Conservation (phyloP, 768 basidiomycete species). For the Exidia glandulosa region DNA sequence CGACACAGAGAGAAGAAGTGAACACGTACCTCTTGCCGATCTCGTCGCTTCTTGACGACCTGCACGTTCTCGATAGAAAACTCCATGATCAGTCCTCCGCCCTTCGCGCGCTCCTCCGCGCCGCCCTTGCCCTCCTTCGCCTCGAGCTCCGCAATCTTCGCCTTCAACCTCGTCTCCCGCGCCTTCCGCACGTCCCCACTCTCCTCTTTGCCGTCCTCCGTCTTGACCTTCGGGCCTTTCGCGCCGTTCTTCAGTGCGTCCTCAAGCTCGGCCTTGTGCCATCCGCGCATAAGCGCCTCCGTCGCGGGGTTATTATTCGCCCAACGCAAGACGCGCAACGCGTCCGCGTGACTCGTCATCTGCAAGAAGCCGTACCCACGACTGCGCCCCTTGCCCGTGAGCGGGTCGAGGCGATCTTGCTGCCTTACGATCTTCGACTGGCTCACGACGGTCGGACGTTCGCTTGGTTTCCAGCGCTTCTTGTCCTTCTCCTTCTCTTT, state of each 20-base stretch:
- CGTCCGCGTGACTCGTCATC: slow-evolving; percentile 78
- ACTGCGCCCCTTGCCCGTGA: slow-evolving; percentile 78
- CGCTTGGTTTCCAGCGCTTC: slow-evolving; percentile 19
- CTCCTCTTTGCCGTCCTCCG: slow-evolving; percentile 21
- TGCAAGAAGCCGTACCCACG: slow-evolving; percentile 97
- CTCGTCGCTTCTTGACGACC: slow-evolving; percentile 67
- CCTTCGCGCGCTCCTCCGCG: slow-evolving; percentile 30
- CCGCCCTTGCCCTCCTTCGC: slow-evolving; percentile 20
- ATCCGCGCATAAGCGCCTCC: slow-evolving; percentile 51
- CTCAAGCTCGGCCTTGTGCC: slow-evolving; percentile 77
- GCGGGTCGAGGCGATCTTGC: slow-evolving; percentile 74
- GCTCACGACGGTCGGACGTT: slow-evolving; percentile 45
- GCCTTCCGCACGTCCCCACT: slow-evolving; percentile 37
- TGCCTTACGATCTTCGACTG: slow-evolving; percentile 92
- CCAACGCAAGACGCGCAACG: slow-evolving; percentile 84
- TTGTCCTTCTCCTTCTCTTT: slow-evolving; percentile 24
- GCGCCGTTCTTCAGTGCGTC: slow-evolving; percentile 37
- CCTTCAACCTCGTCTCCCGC: slow-evolving; percentile 48
- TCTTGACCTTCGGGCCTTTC: slow-evolving; percentile 31
- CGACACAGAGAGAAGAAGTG: background rate
- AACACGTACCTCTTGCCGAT: slow-evolving; percentile 28
- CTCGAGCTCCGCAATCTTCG: slow-evolving; percentile 31
- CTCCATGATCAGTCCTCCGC: slow-evolving; percentile 69
- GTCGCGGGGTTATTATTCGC: slow-evolving; percentile 80
- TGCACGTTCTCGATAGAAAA: slow-evolving; percentile 94